Conservation (phyloP, 2,329 filamentous ascomycete species). For the Gliomastix tumulicola region DNA sequence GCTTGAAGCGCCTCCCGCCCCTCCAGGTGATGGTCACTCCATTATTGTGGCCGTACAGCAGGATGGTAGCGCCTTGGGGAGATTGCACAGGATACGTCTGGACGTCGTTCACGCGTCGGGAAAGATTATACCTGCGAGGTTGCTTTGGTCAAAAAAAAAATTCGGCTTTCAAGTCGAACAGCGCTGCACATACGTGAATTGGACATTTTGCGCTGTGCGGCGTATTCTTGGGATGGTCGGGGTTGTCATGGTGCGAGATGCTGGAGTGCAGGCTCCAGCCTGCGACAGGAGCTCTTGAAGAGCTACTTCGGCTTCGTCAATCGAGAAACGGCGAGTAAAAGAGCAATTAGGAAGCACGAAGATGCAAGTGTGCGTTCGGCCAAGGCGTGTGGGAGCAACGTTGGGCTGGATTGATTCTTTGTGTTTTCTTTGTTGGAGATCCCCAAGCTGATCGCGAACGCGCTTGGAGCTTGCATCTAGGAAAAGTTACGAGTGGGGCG, state of each 20-base stretch:
- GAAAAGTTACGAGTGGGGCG: no score
- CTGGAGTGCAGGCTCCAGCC: neutral
- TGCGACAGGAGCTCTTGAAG: no score
- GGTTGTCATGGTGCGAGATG: constrained; percentile 20
- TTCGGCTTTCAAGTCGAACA: neutral
- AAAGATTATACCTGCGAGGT: constrained; percentile 55
- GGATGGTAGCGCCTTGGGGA: constrained; percentile 55
- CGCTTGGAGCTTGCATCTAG: no score
- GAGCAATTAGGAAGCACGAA: no score
- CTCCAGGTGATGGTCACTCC: constrained; percentile 57
- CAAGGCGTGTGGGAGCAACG: no score
- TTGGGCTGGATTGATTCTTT: no score
- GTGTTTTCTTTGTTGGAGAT: neutral
- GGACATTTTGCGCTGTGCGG: constrained; percentile 40
- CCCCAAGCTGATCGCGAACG: neutral
- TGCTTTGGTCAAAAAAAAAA: neutral
- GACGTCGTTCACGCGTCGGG: constrained; percentile 50
- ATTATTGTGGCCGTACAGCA: constrained; percentile 58
- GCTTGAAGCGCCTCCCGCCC: constrained; percentile 53
- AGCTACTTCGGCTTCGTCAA: no score
- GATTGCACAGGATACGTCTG: constrained; percentile 56
- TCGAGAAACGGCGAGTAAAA: no score
- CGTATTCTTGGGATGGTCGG: constrained; percentile 30
- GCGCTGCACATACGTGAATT: constrained; percentile 40
- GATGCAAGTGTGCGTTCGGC: no score